Conservation (phyloP, 352 stramenopile genomes). For the Phytophthora pisi region DNA sequence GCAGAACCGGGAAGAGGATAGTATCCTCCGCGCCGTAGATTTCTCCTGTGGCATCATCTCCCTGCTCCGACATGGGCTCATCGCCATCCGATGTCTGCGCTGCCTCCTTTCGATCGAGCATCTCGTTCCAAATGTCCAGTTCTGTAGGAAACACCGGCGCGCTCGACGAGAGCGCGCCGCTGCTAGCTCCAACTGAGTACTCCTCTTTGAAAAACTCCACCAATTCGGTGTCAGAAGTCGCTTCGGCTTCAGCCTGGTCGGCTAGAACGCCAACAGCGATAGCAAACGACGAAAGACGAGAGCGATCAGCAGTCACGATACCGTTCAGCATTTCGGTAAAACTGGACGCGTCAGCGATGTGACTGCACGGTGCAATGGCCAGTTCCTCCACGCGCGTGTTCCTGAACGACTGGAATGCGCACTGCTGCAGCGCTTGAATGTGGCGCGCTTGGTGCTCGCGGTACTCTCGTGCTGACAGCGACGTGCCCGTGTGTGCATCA, state of each 20-base stretch:
- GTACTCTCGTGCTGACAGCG: constrained; percentile 57
- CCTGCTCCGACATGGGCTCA: constrained; percentile 10
- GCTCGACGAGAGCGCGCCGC: constrained; percentile 25
- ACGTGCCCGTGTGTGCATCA: constrained; percentile 81
- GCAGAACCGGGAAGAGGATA: constrained; percentile 63
- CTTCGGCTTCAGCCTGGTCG: constrained; percentile 38
- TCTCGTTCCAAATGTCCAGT: constrained; percentile 86
- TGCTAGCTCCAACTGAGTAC: constrained; percentile 41
- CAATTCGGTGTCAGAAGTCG: constrained; percentile 45
- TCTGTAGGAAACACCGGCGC: constrained; percentile 81
- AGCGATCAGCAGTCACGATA: constrained; percentile 41
- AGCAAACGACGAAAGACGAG: constrained; percentile 41
- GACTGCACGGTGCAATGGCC: constrained; percentile 58
- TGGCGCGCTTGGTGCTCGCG: constrained; percentile 50
- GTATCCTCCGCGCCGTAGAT: constrained; percentile 50
- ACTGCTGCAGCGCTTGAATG: constrained; percentile 81
- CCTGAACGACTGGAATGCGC: constrained; percentile 51
- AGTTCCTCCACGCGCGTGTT: constrained; percentile 62
- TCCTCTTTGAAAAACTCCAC: constrained; percentile 64
- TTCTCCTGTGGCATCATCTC: not conserved
- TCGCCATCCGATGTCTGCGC: constrained; percentile 11
- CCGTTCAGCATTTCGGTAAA: constrained; percentile 52
- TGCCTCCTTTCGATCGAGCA: constrained; percentile 38
- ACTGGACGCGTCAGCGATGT: constrained; percentile 47
- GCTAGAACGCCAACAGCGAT: constrained; percentile 57